These are phyloP conservation scores for Astraeus odoratus DNA, from an alignment of 768 basidiomycete genomes.

Conservation along the genomic window DNA sequence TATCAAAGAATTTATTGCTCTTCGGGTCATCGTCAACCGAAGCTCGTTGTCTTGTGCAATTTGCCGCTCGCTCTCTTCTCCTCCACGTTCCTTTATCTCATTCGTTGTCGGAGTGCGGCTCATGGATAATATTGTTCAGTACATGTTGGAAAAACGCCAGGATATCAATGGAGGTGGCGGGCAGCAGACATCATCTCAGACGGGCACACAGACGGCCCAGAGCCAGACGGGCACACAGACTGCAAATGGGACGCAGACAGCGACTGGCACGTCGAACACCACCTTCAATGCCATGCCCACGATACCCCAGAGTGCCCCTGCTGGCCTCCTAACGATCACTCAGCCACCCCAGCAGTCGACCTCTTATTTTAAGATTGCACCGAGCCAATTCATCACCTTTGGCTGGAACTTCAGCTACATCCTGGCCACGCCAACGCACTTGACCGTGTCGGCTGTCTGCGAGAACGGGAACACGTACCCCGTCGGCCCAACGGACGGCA, in stretches of 20 bases:
- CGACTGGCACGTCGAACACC: slow-evolving; percentile 2
- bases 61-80: slow-evolving; percentile 2
- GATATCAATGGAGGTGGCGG: slow-evolving; percentile 3
- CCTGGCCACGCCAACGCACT: slow-evolving; percentile 57
- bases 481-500: slow-evolving; percentile 70
- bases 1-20: too few relatives aligned
- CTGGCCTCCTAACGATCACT: slow-evolving; percentile 66
- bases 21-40: neutral
- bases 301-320: slow-evolving; percentile 48
- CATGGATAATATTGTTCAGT: neutral
- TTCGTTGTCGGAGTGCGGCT: neutral
- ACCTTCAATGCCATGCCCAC: slow-evolving; percentile 10
- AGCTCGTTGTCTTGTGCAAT: slow-evolving; percentile 1
- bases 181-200: slow-evolving; percentile 7
- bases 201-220: slow-evolving; percentile 4
- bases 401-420: slow-evolving; percentile 86
- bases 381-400: slow-evolving; percentile 69
- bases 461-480: slow-evolving; percentile 88
- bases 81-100: neutral
- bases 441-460: slow-evolving; percentile 79
- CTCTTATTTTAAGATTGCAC: slow-evolving; percentile 86
- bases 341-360: slow-evolving; percentile 76
- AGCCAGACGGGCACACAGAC: slow-evolving; percentile 6
- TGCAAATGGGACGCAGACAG: slow-evolving; percentile 4
- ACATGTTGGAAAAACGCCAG: slow-evolving; percentile 7